Base-by-base conservation (phyloP, 2,329 filamentous ascomycete species). In the Rugonectria rugulosa region DNA sequence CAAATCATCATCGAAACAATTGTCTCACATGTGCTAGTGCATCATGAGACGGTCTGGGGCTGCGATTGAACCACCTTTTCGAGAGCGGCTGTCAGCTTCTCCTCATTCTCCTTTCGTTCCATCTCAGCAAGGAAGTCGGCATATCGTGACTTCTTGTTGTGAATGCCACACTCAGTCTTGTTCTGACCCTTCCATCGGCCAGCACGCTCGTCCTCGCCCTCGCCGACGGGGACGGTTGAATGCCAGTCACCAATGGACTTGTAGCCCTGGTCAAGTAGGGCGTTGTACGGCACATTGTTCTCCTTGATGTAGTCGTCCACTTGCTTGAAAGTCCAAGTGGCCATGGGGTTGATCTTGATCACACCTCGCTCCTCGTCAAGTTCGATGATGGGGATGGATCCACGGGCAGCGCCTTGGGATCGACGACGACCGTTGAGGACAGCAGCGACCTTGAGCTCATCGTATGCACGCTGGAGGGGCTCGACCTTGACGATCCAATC, bases 181-280 rank as follows among this genome's bases (percentile, higher is more conserved):
- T 83, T 79, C 75, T 92, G 90, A 59, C 95, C 95, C 84, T 97
- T 97, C 95, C 95, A 99, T 65, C 95, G 88, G 55, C 95, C 95
- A 8, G 95, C 90, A 46, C 95, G 89, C 85, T 99, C 95, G 69
- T 98, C 95, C 77, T 99, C 95, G 63, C 91, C 91, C 56, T 94
- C 92, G 61, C 83, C 87, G 58, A 98, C 92, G 11, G 95, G 93
- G 66, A 87, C 89, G 4, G 95, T 99, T 45, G 92, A 97, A 82
- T 99, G 95, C 91, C 93, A 98, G 81, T 99, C 95, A 59, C 95
- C 95, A 60, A 99, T 84, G 63, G 92, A 97, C 84, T 98, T 97
- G 84, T 99, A 99, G n/a, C 95, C 95, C 56, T 81, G 83, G 77
- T 97, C 91, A 41, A 99, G 84, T 24, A 99, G 85, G 59, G 84